phyloP scores from a whole-genome alignment of 768 basidiomycete species.

The Rhizopogon vesiculosus region DNA sequence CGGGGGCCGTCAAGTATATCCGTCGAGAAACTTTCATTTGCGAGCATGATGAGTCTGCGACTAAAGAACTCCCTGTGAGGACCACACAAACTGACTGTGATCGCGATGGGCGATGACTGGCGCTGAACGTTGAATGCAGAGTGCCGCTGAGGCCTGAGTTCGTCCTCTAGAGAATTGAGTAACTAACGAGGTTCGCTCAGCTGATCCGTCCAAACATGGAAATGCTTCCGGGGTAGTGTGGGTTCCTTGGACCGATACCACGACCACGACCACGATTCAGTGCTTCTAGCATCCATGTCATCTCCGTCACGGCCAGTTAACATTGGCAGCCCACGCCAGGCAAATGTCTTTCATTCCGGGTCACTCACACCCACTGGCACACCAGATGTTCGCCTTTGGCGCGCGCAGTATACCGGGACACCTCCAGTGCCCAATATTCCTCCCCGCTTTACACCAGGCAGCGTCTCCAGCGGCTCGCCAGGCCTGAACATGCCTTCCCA shows the following conservation, averaged over 20 bases:
- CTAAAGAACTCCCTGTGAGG: too few species aligned
- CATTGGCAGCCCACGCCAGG: constrained; percentile 34
- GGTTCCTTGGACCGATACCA: neutral
- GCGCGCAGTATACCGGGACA: constrained; percentile 61
- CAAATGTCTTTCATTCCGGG: constrained; percentile 8
- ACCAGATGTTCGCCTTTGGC: constrained; percentile 59
- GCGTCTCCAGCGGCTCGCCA: constrained; percentile 12
- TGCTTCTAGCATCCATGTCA: constrained; percentile 31
- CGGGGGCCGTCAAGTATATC: too few species aligned
- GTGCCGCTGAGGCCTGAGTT: too few species aligned
- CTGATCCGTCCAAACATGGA: neutral
- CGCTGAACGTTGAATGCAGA: too few species aligned
- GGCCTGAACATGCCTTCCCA: neutral
- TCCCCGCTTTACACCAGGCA: constrained; percentile 49
- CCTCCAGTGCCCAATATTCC: constrained; percentile 49
- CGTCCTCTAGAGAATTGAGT: too few species aligned
- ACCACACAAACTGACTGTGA: too few species aligned
- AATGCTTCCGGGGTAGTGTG: neutral
- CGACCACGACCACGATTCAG: neutral
- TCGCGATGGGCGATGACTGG: too few species aligned
- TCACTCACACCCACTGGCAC: constrained; percentile 45
- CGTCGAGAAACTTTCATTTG: too few species aligned
- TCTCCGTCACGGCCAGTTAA: constrained; percentile 54
- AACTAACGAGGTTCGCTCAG: too few species aligned
- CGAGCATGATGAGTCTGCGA: too few species aligned